phyloP scores from a whole-genome alignment of 768 basidiomycete genomes.

The Dacryopinax spathularia region DNA sequence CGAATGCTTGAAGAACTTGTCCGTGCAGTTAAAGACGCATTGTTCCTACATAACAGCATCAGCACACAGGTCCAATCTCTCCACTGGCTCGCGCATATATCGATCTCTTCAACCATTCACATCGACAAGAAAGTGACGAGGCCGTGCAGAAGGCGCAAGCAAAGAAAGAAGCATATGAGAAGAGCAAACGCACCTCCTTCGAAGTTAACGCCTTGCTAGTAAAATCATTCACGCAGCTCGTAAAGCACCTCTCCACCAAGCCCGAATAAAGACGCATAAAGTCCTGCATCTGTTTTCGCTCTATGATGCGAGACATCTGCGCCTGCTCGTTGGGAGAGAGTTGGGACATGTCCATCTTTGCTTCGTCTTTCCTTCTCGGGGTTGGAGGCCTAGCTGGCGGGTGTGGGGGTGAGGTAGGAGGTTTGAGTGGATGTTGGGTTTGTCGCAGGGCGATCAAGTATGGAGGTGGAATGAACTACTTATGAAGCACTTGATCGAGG shows the following conservation, averaged over 20 bases:
- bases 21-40: slow-evolving; percentile 85
- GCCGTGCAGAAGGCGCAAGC: background rate
- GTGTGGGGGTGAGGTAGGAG: background rate
- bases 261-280: slow-evolving; percentile 90
- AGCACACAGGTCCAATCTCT: background rate
- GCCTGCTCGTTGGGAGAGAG: slow-evolving; percentile 86
- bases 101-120: background rate
- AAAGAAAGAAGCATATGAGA: background rate
- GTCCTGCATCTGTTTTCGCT: slow-evolving; percentile 99
- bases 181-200: slow-evolving; percentile 80
- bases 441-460: too few relatives aligned
- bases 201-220: slow-evolving; percentile 84
- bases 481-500: too few relatives aligned
- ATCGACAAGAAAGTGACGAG: background rate
- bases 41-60: slow-evolving; percentile 43
- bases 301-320: slow-evolving; percentile 88
- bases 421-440: too few relatives aligned
- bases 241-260: slow-evolving; percentile 93
- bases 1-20: slow-evolving; percentile 95
- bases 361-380: background rate
- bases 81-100: too few relatives aligned
- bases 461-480: too few relatives aligned
- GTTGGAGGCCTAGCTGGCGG: background rate
- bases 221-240: slow-evolving; percentile 87
- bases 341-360: slow-evolving; percentile 74